Percentiles rank a stretch among this genome's conserved stretches.
phyloP scores from a whole-genome alignment of 2,329 filamentous ascomycete species.

The Apiospora hydei region DNA sequence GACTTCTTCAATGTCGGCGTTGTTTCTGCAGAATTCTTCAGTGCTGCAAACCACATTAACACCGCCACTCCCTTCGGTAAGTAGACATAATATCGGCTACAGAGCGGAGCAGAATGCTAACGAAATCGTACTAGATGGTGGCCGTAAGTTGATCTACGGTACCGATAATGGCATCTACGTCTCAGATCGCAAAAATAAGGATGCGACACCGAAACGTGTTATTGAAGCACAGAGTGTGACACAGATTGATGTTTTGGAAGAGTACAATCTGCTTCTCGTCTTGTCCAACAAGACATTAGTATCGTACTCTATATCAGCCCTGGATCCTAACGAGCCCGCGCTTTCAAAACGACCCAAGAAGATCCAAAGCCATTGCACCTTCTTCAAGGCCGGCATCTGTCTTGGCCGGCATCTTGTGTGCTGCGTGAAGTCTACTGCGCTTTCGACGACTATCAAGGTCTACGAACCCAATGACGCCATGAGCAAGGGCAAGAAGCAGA shows the following conservation, averaged over 20 bases:
- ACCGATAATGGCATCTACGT: slow-evolving; percentile 95
- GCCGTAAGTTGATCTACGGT: slow-evolving; percentile 91
- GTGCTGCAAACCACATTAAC: slow-evolving; percentile 81
- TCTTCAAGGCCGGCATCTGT: slow-evolving; percentile 97
- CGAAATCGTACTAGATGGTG: slow-evolving; percentile 71
- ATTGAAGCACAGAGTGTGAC: slow-evolving; percentile 88
- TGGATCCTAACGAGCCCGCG: slow-evolving; percentile 84
- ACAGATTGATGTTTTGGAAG: slow-evolving; percentile 94
- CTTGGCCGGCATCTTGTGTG: slow-evolving; percentile 93
- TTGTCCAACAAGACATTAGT: slow-evolving; percentile 91
- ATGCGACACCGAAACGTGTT: slow-evolving; percentile 80
- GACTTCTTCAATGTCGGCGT: slow-evolving; percentile 84
- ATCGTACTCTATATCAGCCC: slow-evolving; percentile 85
- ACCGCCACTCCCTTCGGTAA: slow-evolving; percentile 90
- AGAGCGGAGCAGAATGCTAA: neutral
- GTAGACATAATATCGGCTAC: slow-evolving; percentile 37
- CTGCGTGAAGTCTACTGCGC: slow-evolving; percentile 90
- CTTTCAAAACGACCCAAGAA: slow-evolving; percentile 89
- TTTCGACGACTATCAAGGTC: slow-evolving; percentile 98
- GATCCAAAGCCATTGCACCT: slow-evolving; percentile 96
- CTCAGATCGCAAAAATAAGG: slow-evolving; percentile 88
- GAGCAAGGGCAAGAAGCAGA: slow-evolving; percentile 93
- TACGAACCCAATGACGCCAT: slow-evolving; percentile 96
- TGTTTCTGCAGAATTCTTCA: slow-evolving; percentile 67
- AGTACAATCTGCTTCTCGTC: slow-evolving; percentile 90